Percentiles rank a stretch among this genome's conserved stretches.
These are phyloP conservation scores for Pseudocercospora cruenta DNA, from an alignment of 2,329 filamentous ascomycete species.

Conservation along the genomic window DNA sequence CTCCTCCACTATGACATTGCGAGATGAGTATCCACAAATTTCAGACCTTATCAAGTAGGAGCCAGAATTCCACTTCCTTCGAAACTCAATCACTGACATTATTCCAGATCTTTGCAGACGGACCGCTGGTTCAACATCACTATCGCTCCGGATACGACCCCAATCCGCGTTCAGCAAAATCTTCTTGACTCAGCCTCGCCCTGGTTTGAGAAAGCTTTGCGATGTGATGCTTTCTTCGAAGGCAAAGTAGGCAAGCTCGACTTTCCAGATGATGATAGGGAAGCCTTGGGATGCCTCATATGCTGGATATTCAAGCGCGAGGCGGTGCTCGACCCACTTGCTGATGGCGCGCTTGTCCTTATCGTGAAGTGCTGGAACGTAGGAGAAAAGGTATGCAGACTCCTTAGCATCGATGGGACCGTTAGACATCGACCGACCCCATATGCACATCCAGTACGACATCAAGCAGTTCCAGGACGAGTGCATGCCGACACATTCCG, in stretches of 20 bases:
- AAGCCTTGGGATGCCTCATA: constrained; percentile 11
- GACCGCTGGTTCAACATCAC: background rate
- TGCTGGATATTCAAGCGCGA: constrained; percentile 16
- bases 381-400: background rate
- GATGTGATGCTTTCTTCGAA: background rate
- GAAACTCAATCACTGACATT: background rate
- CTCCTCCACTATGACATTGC: background rate
- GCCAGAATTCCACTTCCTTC: background rate
- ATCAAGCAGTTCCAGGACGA: background rate
- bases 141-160: background rate
- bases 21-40: background rate
- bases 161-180: background rate
- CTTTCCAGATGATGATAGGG: constrained; percentile 17
- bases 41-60: background rate
- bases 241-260: background rate
- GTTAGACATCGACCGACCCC: background rate
- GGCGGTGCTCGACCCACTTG: background rate
- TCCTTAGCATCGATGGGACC: background rate
- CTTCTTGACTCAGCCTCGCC: background rate
- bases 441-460: background rate
- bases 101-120: background rate
- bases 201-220: background rate
- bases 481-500: background rate
- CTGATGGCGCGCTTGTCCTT: background rate
- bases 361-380: background rate